These are phyloP conservation scores for Calonectria pseudoturangicola DNA, from an alignment of 2,329 filamentous ascomycete species.

Conservation along the genomic window DNA sequence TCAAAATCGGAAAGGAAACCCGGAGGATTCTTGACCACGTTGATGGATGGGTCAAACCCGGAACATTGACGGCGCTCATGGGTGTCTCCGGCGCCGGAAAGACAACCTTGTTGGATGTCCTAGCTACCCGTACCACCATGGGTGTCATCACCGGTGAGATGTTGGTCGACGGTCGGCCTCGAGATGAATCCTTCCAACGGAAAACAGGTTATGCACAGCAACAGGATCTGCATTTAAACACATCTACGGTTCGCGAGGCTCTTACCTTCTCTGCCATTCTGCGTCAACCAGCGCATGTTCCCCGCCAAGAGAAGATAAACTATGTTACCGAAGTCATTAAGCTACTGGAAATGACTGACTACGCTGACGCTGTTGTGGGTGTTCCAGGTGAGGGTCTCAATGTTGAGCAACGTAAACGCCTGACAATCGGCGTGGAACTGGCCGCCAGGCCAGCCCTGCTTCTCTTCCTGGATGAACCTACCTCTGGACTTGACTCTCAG, in stretches of 20 bases:
- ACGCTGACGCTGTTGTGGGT: constrained; percentile 70
- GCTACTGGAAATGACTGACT: constrained; percentile 71
- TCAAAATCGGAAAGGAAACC: constrained; percentile 67
- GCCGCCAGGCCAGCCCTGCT: constrained; percentile 65
- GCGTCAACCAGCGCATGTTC: constrained; percentile 63
- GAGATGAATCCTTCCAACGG: constrained; percentile 80
- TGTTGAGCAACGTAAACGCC: constrained; percentile 68
- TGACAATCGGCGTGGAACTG: constrained; percentile 68
- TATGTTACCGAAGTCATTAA: constrained; percentile 72
- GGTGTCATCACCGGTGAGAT: constrained; percentile 81
- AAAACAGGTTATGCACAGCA: constrained; percentile 83
- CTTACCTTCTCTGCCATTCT: constrained; percentile 63
- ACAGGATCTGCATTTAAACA: constrained; percentile 68
- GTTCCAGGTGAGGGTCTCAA: constrained; percentile 65
- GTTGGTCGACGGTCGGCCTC: constrained; percentile 78
- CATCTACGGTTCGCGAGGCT: constrained; percentile 66
- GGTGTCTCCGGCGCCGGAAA: constrained; percentile 68
- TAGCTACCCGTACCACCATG: constrained; percentile 80
- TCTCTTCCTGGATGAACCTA: constrained; percentile 72
- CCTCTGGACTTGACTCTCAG: constrained; percentile 73
- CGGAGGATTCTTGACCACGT: constrained; percentile 81
- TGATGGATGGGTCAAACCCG: constrained; percentile 84
- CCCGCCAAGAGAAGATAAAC: constrained; percentile 67
- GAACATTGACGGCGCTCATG: constrained; percentile 81
- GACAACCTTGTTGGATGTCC: constrained; percentile 77